Base-by-base conservation (phyloP, 2,329 filamentous ascomycete genomes). In the Blastomyces silverae region DNA sequence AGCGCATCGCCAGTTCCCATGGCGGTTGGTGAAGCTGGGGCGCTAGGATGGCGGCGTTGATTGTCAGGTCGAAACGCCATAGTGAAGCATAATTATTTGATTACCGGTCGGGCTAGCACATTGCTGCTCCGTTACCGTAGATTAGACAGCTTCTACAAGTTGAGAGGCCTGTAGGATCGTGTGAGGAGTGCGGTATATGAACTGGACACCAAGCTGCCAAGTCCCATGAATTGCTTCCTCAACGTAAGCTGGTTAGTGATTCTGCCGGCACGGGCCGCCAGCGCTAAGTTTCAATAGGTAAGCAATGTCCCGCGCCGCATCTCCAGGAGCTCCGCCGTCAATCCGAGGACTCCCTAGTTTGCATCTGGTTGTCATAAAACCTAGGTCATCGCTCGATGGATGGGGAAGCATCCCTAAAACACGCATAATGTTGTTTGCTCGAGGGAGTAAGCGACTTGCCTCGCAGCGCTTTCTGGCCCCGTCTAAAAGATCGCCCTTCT, bases 401-500 rank as follows among this genome's bases (percentile, higher is more conserved):
- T 20, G 44, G 59, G 59, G 28, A 34, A 52, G 13, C n/a, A 37
- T 50, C 25, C 17, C 4, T 17, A 28, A 50, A 50, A 61, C 28
- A 50, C 11, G 25, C 42, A 37, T 31, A 39, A n/a, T 50, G 22
- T 50, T 34, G 59, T 61, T 61, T 50, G 28, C 6, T n/a, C 20
- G 44, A 37, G 44, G 59, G 28, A 61, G 59, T 15, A 61, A 52
- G 31, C 59, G 44, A 28, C 59, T 61, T 50, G 59, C 46, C 20
- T 31, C 46, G 20, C 59, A 52, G 25, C 44, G 25, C 44, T 61
- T 34, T 28, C 20, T 31, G 15, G 67, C 62, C 25, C 64, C 70
- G 17, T 46, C 60, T 39, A 72, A 69, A 55, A 22, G 6, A 34
- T 13, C 37, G 20, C 48, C 15, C n/a, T 39, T 11, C 15, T 57